Base-by-base conservation (phyloP, 805 yeast species). In the Wickerhamomyces mucosus region DNA sequence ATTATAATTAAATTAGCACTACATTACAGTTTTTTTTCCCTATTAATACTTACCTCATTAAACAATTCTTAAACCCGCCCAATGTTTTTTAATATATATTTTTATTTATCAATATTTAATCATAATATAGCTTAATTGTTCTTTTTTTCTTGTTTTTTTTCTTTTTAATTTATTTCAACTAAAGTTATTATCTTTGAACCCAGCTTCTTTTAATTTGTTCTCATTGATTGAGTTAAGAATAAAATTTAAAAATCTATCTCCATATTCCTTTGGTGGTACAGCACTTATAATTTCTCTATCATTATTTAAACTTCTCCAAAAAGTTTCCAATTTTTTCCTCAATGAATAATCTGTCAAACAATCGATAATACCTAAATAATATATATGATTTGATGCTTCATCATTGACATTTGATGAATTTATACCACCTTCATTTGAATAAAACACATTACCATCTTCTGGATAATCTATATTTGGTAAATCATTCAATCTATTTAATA, bases 291-390 rank as follows among this genome's bases (percentile, higher is more conserved):
- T 69, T 27, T 67, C 67, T 34, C 88, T 61, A 24, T 75, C 68
- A 48, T 84, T 82, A 22, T 71, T 69, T 17, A 92, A 45, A 12
- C 82, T 67, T 52, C 95, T 71, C 76, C 86, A 80, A 40, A 83
- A 72, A 0, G 97, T 89, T 51, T 92, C 98, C 28, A 86, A 53
- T 40, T 71, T 69, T 53, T 92, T 92, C 42, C 75, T 59, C 15
- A 78, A 55, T 1, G 82, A 75, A 46, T 84, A 84, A 40, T 74
- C 73, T 0, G 98, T 92, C 43, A 92, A 63, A 56, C 95, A 89
- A 51, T 92, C 98, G 41, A 92, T 92, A 23, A 92, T 78, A 7
- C 98, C 98, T 45, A 92, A 60, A 48, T 88, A 92, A 57, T 92
- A 92, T 7, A 89, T 71, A 33, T 78, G 71, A 19, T 72, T 65